Evolutionary conservation across 2,329 filamentous ascomycete species (phyloP).

Genomic region (Alternaria arbusti): DNA sequence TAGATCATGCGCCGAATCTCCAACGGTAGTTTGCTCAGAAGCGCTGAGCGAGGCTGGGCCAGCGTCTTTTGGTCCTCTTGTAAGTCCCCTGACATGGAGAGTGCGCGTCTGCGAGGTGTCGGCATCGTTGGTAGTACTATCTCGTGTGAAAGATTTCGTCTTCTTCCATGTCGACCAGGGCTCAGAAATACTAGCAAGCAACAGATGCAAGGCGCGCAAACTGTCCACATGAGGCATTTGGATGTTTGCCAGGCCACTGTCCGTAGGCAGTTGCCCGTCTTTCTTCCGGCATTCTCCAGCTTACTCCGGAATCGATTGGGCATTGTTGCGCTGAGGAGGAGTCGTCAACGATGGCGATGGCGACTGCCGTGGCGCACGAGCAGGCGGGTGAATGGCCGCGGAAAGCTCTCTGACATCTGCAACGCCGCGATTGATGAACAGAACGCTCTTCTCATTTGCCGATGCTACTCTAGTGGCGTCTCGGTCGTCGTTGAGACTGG

Average conservation of each 20-base stretch:
- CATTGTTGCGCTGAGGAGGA: slow-evolving; percentile 2
- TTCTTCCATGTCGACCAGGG: neutral
- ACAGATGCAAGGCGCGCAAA: slow-evolving; percentile 25
- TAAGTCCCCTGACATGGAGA: slow-evolving; percentile 14
- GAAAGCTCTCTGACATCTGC: neutral
- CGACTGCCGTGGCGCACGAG: neutral
- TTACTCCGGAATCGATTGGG: slow-evolving; percentile 6
- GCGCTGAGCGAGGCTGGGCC: slow-evolving; percentile 23
- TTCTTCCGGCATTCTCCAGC: slow-evolving; percentile 14
- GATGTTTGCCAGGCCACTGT: slow-evolving; percentile 14
- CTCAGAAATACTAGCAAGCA: slow-evolving; percentile 16
- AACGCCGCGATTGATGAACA: neutral
- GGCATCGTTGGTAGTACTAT: slow-evolving; percentile 18
- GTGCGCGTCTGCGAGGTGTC: slow-evolving; percentile 19
- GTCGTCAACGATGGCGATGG: neutral
- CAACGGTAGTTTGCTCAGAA: slow-evolving; percentile 26
- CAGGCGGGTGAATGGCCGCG: neutral
- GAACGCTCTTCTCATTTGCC: neutral
- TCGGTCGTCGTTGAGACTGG: neutral
- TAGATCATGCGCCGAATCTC: slow-evolving; percentile 32
- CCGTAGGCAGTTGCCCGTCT: slow-evolving; percentile 9
- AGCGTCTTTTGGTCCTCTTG: slow-evolving; percentile 16
- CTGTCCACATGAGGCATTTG: slow-evolving; percentile 22
- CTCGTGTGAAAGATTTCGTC: neutral
- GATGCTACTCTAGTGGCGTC: neutral